Percentiles rank a stretch among this genome's conserved stretches.
phyloP scores from a whole-genome alignment of 352 stramenopile genomes.

The Phytophthora podocarpi region DNA sequence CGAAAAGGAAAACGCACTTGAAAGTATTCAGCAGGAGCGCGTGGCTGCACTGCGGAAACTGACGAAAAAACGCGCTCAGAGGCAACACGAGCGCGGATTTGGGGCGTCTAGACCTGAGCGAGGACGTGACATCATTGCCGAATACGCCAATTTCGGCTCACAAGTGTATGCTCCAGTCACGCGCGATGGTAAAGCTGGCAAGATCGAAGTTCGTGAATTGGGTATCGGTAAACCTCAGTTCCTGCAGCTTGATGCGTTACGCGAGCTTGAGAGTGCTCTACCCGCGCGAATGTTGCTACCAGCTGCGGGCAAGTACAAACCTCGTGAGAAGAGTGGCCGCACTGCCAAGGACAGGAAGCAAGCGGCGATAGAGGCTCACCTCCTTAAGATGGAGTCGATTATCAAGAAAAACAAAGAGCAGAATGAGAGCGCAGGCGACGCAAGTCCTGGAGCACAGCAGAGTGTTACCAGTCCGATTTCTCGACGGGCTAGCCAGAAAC shows the following conservation, averaged over 20 bases:
- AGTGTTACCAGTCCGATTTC: constrained; percentile 16
- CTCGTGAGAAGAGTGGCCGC: constrained; percentile 49
- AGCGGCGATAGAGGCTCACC: constrained; percentile 71
- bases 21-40: constrained; percentile 85
- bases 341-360: constrained; percentile 85
- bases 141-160: constrained; percentile 88
- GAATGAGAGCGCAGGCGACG: constrained; percentile 1
- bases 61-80: constrained; percentile 80
- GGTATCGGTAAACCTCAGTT: constrained; percentile 63
- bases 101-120: constrained; percentile 39
- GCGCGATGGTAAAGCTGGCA: constrained; percentile 62
- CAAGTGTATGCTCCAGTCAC: constrained; percentile 86
- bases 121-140: constrained; percentile 86
- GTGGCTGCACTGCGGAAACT: constrained; percentile 92
- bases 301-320: constrained; percentile 47
- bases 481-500: constrained; percentile 45
- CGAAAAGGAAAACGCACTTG: constrained; percentile 76
- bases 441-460: background rate
- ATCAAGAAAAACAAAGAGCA: constrained; percentile 73
- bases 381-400: constrained; percentile 88
- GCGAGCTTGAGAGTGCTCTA: constrained; percentile 68
- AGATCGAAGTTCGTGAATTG: constrained; percentile 52
- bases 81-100: constrained; percentile 34
- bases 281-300: constrained; percentile 57
- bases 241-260: constrained; percentile 56